Conservation (phyloP, 495 filamentous ascomycete species). For the Annulohypoxylon stygium region DNA sequence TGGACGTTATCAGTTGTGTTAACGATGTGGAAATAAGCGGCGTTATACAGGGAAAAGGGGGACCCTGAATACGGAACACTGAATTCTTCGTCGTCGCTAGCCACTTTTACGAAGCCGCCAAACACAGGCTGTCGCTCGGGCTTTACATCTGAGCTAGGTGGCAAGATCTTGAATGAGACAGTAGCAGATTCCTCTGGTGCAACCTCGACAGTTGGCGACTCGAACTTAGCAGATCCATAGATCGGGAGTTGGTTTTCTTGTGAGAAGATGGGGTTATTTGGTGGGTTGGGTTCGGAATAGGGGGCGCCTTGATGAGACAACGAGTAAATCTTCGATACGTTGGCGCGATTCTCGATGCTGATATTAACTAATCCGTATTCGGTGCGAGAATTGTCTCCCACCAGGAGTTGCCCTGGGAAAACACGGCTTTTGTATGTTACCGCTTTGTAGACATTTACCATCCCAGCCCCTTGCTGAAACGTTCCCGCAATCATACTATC, state of each 20-base stretch:
- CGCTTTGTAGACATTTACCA: slow-evolving; percentile 51
- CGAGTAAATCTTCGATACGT: slow-evolving; percentile 32
- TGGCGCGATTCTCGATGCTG: slow-evolving; percentile 43
- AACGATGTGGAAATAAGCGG: slow-evolving; percentile 37
- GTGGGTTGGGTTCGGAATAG: slow-evolving; percentile 40
- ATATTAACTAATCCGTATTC: slow-evolving; percentile 34
- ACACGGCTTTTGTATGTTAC: slow-evolving; percentile 39
- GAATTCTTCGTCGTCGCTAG: slow-evolving; percentile 39
- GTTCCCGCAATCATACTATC: slow-evolving; percentile 36
- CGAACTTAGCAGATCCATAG: slow-evolving; percentile 46
- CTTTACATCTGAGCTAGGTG: slow-evolving; percentile 34
- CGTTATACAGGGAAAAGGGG: slow-evolving; percentile 48
- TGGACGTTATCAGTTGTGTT: slow-evolving; percentile 26
- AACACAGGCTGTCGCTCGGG: slow-evolving; percentile 45
- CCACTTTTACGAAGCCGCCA: slow-evolving; percentile 44
- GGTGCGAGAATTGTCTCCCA: slow-evolving; percentile 33
- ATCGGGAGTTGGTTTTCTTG: slow-evolving; percentile 43
- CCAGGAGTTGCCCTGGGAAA: slow-evolving; percentile 41
- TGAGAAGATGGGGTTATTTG: slow-evolving; percentile 33
- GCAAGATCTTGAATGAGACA: slow-evolving; percentile 36
- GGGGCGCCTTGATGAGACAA: slow-evolving; percentile 44
- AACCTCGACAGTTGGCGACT: slow-evolving; percentile 35
- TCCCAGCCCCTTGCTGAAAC: slow-evolving; percentile 52
- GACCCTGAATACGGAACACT: slow-evolving; percentile 47
- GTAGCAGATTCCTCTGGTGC: slow-evolving; percentile 28